A percentile compares a stretch with the other conserved stretches of the same genome.
Conservation (phyloP, 2,329 filamentous ascomycete species). For the Talaromyces sp. region DNA sequence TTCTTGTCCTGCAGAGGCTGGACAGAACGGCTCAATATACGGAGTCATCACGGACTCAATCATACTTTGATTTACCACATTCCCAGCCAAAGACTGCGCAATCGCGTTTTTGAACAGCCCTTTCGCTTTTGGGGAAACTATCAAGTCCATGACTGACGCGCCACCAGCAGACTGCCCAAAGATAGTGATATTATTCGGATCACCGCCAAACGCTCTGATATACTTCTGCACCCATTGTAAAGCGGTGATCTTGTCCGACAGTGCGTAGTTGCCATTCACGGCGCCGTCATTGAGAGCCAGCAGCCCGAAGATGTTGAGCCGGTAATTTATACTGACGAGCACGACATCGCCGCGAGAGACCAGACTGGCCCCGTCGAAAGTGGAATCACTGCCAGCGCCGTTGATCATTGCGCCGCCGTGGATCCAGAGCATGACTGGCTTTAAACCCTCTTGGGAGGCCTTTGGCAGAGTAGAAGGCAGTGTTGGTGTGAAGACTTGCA, state of each 20-base stretch:
- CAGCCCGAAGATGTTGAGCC: conserved; percentile 48
- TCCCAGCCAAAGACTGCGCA: conserved; percentile 15
- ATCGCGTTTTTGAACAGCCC: conserved; percentile 15
- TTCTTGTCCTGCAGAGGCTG: conserved; percentile 2
- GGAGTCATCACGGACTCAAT: conserved; percentile 7
- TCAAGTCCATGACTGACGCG: conserved; percentile 16
- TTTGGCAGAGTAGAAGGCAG: not conserved
- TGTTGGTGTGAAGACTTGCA: conserved; percentile 26
- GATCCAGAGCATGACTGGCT: conserved; percentile 43
- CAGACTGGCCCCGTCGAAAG: conserved; percentile 31
- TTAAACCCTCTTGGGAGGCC: conserved; percentile 24
- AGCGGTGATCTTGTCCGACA: conserved; percentile 34
- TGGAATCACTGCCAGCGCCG: conserved; percentile 34
- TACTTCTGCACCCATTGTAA: conserved; percentile 41
- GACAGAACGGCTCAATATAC: conserved; percentile 12
- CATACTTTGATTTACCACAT: conserved; percentile 2
- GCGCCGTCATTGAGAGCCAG: conserved; percentile 46
- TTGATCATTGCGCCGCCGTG: conserved; percentile 48
- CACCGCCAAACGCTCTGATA: conserved; percentile 40
- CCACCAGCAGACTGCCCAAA: conserved; percentile 53
- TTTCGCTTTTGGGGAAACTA: conserved; percentile 13
- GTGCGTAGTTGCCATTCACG: conserved; percentile 34
- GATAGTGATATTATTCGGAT: conserved; percentile 47
- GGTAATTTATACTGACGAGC: conserved; percentile 46
- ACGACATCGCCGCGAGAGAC: conserved; percentile 46